A percentile compares a stretch with the other conserved stretches of the same genome.
phyloP scores from a whole-genome alignment of 2,329 filamentous ascomycete species.

The Scytalidium sp. region DNA sequence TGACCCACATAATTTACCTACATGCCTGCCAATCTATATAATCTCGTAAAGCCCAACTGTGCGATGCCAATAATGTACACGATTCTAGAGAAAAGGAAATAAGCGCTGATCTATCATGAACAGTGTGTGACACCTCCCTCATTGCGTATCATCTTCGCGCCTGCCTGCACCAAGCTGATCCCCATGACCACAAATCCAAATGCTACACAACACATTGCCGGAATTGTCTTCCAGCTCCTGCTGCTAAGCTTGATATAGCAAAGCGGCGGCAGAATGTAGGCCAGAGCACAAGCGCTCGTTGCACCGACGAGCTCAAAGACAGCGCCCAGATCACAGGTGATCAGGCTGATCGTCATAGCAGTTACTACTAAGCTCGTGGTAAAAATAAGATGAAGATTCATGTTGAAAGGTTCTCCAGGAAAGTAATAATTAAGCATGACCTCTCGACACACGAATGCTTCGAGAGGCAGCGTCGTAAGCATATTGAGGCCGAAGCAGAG shows the following conservation, averaged over 20 bases:
- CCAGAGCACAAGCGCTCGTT: constrained; percentile 88
- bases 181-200: constrained; percentile 80
- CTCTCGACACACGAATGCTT: constrained; percentile 96
- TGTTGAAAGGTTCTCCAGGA: constrained; percentile 65
- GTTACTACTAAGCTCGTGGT: constrained; percentile 78
- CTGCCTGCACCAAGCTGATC: constrained; percentile 73
- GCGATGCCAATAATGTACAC: not conserved
- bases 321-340: constrained; percentile 89
- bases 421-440: constrained; percentile 88
- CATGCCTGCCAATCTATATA: not conserved
- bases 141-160: constrained; percentile 57
- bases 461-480: constrained; percentile 93
- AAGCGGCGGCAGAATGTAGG: constrained; percentile 90
- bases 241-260: constrained; percentile 94
- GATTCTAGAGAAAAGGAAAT: not conserved
- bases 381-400: constrained; percentile 76
- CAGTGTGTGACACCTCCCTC: constrained; percentile 24
- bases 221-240: constrained; percentile 68
- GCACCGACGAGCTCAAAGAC: constrained; percentile 97
- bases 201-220: constrained; percentile 67
- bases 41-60: not conserved
- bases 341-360: constrained; percentile 72
- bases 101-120: constrained; percentile 8
- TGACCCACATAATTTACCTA: not conserved
- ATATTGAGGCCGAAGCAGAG: constrained; percentile 98